Evolutionary conservation across 768 basidiomycete genomes (phyloP).

Genomic region (Glaciozyma martinii): DNA sequence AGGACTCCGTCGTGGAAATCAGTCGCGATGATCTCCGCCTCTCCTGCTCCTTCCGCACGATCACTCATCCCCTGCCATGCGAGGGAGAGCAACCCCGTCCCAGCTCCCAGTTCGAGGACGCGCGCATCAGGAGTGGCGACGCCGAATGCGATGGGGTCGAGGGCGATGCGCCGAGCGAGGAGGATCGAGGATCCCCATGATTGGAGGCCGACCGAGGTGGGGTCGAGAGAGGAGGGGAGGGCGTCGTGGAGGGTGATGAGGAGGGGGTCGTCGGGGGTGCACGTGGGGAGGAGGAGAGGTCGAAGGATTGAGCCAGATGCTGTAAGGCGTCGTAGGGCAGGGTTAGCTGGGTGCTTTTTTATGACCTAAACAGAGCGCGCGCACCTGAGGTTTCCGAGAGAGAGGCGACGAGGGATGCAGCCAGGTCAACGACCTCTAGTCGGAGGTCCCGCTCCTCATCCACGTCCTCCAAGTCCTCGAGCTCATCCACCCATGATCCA

Average conservation of each 20-base stretch:
- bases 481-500: background rate
- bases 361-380: background rate
- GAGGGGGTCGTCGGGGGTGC: slow-evolving; percentile 18
- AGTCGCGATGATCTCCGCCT: slow-evolving; percentile 53
- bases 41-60: background rate
- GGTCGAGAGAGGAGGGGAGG: slow-evolving; percentile 56
- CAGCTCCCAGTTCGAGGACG: slow-evolving; percentile 72
- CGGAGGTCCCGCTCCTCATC: slow-evolving; percentile 3
- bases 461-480: slow-evolving; percentile 1
- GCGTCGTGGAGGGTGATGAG: slow-evolving; percentile 54
- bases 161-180: slow-evolving; percentile 56
- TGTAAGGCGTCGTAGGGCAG: slow-evolving; percentile 2
- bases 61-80: slow-evolving; percentile 30
- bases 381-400: slow-evolving; percentile 22
- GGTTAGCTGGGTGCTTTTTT: background rate
- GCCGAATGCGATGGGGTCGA: slow-evolving; percentile 44
- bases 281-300: slow-evolving; percentile 27
- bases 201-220: slow-evolving; percentile 51
- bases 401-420: slow-evolving; percentile 10
- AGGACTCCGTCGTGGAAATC: slow-evolving; percentile 71
- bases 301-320: slow-evolving; percentile 24
- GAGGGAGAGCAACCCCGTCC: slow-evolving; percentile 75
- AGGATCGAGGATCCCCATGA: slow-evolving; percentile 75
- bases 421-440: slow-evolving; percentile 14
- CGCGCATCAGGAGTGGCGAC: slow-evolving; percentile 34